These are phyloP conservation scores for Bryoerythrophyllum caledonicum DNA, from an alignment of 225 moss, liverwort and hornwort species.

Conservation along the genomic window DNA sequence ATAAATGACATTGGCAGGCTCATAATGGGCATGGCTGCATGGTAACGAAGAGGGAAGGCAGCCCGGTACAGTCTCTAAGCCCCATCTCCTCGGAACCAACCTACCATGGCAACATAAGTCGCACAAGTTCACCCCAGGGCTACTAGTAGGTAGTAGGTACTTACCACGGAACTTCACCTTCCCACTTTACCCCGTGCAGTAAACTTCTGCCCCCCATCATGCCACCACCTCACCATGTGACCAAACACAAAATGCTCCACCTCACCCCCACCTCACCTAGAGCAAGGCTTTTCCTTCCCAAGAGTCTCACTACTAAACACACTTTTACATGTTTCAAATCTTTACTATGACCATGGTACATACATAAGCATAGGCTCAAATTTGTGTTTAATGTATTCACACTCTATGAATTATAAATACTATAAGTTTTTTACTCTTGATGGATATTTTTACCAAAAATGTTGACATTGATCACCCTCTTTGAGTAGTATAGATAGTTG, in stretches of 20 bases:
- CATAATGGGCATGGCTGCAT: not conserved
- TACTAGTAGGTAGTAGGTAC: not conserved
- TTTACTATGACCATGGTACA: no score
- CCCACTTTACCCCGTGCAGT: not conserved
- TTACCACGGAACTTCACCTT: not conserved
- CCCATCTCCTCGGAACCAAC: not conserved
- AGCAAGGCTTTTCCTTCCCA: no score
- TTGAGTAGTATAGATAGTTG: no score
- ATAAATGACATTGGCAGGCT: not conserved
- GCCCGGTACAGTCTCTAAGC: not conserved
- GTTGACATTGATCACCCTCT: no score
- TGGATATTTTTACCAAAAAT: no score
- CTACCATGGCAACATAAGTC: not conserved
- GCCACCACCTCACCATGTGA: slow-evolving; percentile 11
- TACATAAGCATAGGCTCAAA: no score
- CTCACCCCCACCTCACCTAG: no score
- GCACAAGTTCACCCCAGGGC: not conserved
- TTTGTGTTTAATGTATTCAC: no score
- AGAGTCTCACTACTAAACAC: no score
- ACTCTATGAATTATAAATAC: no score
- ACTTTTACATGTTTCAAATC: no score
- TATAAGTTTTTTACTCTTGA: no score
- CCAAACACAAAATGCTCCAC: not conserved
- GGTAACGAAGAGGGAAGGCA: slow-evolving; percentile 10
- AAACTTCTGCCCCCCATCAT: not conserved